Evolutionary conservation across 768 basidiomycete species (phyloP), one percentile per base, ranked within the genome.

Genomic region (Mycena polygramma): DNA sequence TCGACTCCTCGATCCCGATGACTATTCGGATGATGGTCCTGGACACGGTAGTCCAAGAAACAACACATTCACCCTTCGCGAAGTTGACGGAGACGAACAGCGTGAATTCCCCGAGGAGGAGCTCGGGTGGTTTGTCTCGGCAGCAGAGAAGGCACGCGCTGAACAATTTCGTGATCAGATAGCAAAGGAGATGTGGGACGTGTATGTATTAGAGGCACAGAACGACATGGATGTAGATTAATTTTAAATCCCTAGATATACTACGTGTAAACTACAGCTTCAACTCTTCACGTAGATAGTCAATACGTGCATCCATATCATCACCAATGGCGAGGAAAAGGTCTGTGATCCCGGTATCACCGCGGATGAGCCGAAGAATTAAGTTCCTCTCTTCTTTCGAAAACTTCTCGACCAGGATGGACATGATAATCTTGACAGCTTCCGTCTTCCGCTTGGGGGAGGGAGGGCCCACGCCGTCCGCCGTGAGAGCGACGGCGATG

Each of bases 251-350:
- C n/a, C 49, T 7, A 17, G 43, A n/a, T n/a, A 45, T 45, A 45
- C 43, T 45, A 17, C n/a, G 43, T 17, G 8, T 9, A 45, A 51
- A 51, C 24, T 24, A 51, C n/a, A 6, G n/a, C 49, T 51, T n/a
- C 24, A 57, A 46, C 26, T 60, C 45, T 19, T 43, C 20, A 36
- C 58, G 58, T 60, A 60, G n/a, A n/a, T 60, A 60, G 10, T 48
- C 26, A 35, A 60, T 48, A 4, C 26, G 26, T 10, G 4, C 19
- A 14, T 48, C 24, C 17, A 24, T 10, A 7, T 60, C 45, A 5
- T 22, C 24, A 7, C 2, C 7, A n/a, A 60, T 41, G 7, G 58
- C 58, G 2, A 60, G 43, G 35, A 60, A 60, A 19, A 30, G 15
- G 14, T 60, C 58, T 30, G 58, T 45, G 43, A 60, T 30, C 4